Conservation (phyloP, 2,329 filamentous ascomycete species). For the Dothideomycetes sp. region DNA sequence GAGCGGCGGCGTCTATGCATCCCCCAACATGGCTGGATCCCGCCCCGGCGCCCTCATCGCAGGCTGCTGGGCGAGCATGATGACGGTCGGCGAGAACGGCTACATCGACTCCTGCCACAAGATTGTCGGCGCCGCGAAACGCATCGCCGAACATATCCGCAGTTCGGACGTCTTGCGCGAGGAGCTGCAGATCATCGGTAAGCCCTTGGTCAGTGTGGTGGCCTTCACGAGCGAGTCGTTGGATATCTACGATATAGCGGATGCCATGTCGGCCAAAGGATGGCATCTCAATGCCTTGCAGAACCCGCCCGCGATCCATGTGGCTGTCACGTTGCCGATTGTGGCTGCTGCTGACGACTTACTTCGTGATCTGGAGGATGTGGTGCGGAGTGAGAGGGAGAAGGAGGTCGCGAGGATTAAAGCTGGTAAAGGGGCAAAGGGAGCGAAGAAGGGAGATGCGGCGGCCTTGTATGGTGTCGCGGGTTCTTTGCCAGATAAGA, state of each 20-base stretch:
- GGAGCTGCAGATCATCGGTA: conserved; percentile 71
- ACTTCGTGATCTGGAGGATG: conserved; percentile 54
- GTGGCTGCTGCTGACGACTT: conserved; percentile 71
- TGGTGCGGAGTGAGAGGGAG: conserved; percentile 62
- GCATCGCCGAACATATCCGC: conserved; percentile 64
- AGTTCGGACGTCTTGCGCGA: conserved; percentile 55
- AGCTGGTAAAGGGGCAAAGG: conserved; percentile 53
- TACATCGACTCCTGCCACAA: conserved; percentile 79
- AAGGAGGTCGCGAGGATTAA: conserved; percentile 64
- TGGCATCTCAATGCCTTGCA: conserved; percentile 97
- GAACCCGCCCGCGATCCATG: conserved; percentile 80
- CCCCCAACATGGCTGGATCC: conserved; percentile 81
- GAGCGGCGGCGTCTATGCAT: conserved; percentile 92
- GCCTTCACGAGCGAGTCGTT: conserved; percentile 77
- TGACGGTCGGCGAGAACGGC: conserved; percentile 76
- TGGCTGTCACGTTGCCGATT: conserved; percentile 85
- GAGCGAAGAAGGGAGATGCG: conserved; percentile 58
- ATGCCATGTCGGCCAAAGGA: conserved; percentile 70
- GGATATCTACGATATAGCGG: conserved; percentile 88
- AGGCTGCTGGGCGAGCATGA: conserved; percentile 86
- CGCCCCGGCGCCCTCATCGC: conserved; percentile 90
- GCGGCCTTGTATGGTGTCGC: conserved; percentile 91
- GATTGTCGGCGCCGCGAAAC: conserved; percentile 80
- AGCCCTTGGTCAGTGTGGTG: conserved; percentile 80
- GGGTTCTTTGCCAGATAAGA: conserved; percentile 90